Conservation (phyloP, 2,329 filamentous ascomycete species). For the Helotiales sp. region DNA sequence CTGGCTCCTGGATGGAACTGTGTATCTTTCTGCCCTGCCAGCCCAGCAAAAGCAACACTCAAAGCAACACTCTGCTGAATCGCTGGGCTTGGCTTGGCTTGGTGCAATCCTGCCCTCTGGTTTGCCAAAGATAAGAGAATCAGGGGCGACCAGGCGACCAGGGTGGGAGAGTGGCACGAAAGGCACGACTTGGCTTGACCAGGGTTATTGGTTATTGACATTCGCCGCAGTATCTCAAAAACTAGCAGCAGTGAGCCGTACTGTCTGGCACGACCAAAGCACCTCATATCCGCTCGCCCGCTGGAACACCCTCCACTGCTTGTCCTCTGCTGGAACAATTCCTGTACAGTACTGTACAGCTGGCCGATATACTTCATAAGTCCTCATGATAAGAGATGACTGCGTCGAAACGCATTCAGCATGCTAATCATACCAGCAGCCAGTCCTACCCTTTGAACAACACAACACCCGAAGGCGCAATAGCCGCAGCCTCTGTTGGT, state of each 20-base stretch:
- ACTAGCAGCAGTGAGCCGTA: not conserved
- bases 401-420: not conserved
- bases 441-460: not conserved
- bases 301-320: not conserved
- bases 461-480: not conserved
- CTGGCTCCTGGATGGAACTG: too few species aligned
- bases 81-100: not conserved
- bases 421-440: not conserved
- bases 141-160: constrained; percentile 3
- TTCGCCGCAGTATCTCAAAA: not conserved
- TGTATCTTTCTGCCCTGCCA: not conserved
- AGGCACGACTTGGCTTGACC: not conserved
- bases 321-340: not conserved
- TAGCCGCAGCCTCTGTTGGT: not conserved
- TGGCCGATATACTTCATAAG: not conserved
- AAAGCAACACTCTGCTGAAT: too few species aligned
- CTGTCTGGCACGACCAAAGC: not conserved
- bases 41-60: constrained; percentile 15
- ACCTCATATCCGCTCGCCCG: not conserved
- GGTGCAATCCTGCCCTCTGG: not conserved
- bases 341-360: not conserved
- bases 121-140: constrained; percentile 19
- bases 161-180: not conserved
- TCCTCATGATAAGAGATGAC: constrained; percentile 1
- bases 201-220: not conserved